A percentile compares a stretch with the other conserved stretches of the same genome.
phyloP scores from a whole-genome alignment of 1,139 yeast genomes.

The Saccharomycopsis hybrid region DNA sequence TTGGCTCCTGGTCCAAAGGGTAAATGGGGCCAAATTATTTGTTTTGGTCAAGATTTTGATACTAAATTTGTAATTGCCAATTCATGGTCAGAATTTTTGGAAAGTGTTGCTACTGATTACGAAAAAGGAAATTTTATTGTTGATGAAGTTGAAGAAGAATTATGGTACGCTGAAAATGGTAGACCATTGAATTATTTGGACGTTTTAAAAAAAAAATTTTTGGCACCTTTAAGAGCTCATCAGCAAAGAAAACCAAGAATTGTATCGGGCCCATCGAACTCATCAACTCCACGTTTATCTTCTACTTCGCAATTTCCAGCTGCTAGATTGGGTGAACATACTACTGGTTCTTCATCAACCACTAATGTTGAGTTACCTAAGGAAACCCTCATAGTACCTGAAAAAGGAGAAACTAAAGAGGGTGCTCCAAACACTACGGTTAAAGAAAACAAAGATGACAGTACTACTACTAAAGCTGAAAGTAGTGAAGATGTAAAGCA shows the following conservation, averaged over 20 bases:
- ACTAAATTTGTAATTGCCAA: conserved; percentile 53
- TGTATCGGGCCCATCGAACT: conserved; percentile 4
- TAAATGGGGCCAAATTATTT: conserved; percentile 53
- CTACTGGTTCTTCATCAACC: background rate
- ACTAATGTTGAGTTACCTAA: conserved; percentile 14
- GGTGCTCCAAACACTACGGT: too few species aligned
- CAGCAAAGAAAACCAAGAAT: conserved; percentile 17
- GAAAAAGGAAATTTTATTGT: conserved; percentile 48
- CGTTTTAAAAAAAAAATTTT: conserved; percentile 44
- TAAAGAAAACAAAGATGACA: too few species aligned
- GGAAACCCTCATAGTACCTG: conserved; percentile 19
- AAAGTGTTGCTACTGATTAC: conserved; percentile 42
- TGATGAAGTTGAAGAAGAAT: conserved; percentile 44
- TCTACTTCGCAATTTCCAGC: conserved; percentile 13
- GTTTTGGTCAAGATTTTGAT: conserved; percentile 61
- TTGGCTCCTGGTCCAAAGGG: conserved; percentile 59
- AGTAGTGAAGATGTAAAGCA: too few species aligned
- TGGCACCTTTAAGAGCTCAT: conserved; percentile 36
- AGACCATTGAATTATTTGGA: conserved; percentile 41
- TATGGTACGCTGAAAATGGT: conserved; percentile 40
- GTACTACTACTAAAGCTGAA: too few species aligned
- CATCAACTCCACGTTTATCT: background rate
- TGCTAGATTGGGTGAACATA: too few species aligned
- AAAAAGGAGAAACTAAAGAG: too few species aligned
- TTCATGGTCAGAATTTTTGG: conserved; percentile 50